phyloP scores from a whole-genome alignment of 1,284 basidiomycete genomes.

The Ustilago sp. region DNA sequence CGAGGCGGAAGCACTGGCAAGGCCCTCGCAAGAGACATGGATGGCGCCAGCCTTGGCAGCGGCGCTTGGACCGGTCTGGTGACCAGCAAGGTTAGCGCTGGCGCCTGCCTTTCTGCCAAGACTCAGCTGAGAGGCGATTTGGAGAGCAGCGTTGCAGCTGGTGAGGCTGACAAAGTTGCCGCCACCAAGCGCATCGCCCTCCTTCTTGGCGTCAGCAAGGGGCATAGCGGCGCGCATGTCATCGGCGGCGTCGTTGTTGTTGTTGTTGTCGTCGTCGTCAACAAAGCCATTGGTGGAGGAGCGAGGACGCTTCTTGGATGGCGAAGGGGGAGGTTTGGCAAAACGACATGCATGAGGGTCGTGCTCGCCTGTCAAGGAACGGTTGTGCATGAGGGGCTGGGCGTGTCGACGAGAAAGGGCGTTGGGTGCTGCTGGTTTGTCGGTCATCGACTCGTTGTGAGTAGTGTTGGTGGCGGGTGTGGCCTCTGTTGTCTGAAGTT shows the following conservation, averaged over 20 bases:
- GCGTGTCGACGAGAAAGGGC: slow-evolving; percentile 25
- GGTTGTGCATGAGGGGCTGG: slow-evolving; percentile 38
- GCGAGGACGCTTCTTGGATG: slow-evolving; percentile 45
- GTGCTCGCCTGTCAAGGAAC: slow-evolving; percentile 48
- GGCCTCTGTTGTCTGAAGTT: slow-evolving; percentile 28
- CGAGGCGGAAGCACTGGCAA: slow-evolving; percentile 33
- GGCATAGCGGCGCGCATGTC: slow-evolving; percentile 7
- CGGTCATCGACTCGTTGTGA: slow-evolving; percentile 12
- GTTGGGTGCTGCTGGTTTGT: slow-evolving; percentile 22
- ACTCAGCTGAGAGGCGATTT: slow-evolving; percentile 46
- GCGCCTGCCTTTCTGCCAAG: slow-evolving; percentile 16
- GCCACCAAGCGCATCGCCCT: slow-evolving; percentile 29
- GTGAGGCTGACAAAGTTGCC: slow-evolving; percentile 50
- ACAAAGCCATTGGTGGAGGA: slow-evolving; percentile 21
- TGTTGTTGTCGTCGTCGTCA: slow-evolving; percentile 13
- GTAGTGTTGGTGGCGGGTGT: neutral
- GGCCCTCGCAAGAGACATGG: slow-evolving; percentile 41
- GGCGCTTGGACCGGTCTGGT: slow-evolving; percentile 13
- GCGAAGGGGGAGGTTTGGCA: slow-evolving; percentile 11
- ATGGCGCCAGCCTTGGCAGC: slow-evolving; percentile 14
- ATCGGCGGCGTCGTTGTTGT: slow-evolving; percentile 6
- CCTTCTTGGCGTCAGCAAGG: slow-evolving; percentile 10
- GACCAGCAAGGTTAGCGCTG: slow-evolving; percentile 10
- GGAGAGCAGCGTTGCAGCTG: slow-evolving; percentile 51
- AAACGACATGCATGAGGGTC: slow-evolving; percentile 16